Percentiles rank a stretch among this genome's conserved stretches.
Evolutionary conservation across 805 yeast genomes (phyloP).

Genomic region (Blastobotrys terrestris): DNA sequence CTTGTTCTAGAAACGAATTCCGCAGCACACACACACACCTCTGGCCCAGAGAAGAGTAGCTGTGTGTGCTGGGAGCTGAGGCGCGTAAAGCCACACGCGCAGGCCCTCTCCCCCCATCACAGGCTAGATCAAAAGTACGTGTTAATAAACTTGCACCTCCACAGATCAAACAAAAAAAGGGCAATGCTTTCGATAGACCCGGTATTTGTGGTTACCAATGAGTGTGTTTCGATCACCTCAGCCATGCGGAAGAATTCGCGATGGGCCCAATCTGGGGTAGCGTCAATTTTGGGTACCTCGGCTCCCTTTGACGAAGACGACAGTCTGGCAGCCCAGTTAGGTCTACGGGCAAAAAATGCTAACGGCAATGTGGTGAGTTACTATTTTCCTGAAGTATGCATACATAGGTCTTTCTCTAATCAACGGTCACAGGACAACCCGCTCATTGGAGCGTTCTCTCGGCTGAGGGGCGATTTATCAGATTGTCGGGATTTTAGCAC

Average conservation of each 20-base stretch:
- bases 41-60: too few relatives aligned
- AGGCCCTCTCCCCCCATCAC: too few relatives aligned
- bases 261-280: constrained; percentile 72
- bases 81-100: not conserved
- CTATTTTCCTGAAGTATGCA: not conserved
- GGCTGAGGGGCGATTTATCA: constrained; percentile 63
- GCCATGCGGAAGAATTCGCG: constrained; percentile 85
- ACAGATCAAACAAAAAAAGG: not conserved
- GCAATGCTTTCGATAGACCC: constrained; percentile 51
- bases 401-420: too few relatives aligned
- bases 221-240: constrained; percentile 78
- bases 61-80: too few relatives aligned
- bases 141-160: not conserved
- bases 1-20: too few relatives aligned
- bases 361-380: not conserved
- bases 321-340: constrained; percentile 7
- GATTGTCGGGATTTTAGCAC: constrained; percentile 46
- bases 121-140: not conserved
- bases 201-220: constrained; percentile 76
- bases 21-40: too few relatives aligned
- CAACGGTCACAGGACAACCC: constrained; percentile 45
- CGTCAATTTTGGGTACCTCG: constrained; percentile 68
- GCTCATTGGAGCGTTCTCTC: constrained; percentile 70
- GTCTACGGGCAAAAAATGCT: not conserved
- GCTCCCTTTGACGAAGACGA: not conserved